phyloP scores from a whole-genome alignment of 2,329 filamentous ascomycete genomes.

The Purpureocillium lavendulum region DNA sequence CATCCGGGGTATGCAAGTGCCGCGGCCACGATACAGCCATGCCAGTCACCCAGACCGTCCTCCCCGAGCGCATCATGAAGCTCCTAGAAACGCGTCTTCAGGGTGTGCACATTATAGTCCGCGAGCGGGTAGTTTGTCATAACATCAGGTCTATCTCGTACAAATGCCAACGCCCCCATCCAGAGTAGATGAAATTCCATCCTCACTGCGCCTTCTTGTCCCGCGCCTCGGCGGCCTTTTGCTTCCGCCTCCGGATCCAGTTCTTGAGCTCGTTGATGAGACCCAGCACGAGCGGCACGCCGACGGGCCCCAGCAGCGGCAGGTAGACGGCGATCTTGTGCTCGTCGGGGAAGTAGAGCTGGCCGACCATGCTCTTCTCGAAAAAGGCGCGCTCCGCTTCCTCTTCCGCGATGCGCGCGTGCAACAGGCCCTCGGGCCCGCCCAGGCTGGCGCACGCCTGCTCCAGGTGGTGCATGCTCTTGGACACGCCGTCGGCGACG shows the following conservation, averaged over 20 bases:
- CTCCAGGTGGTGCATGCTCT: constrained; percentile 69
- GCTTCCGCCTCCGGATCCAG: constrained; percentile 40
- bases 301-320: constrained; percentile 81
- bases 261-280: constrained; percentile 72
- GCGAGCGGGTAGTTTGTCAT: too few relatives aligned
- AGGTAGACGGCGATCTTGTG: constrained; percentile 97
- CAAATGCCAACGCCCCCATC: too few relatives aligned
- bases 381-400: constrained; percentile 95
- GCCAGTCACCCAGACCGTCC: too few relatives aligned
- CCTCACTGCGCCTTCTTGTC: constrained; percentile 26
- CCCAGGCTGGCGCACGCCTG: constrained; percentile 67
- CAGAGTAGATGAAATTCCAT: too few relatives aligned
- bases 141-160: too few relatives aligned
- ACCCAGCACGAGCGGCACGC: constrained; percentile 80
- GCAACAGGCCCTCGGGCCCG: constrained; percentile 58
- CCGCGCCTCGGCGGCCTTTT: constrained; percentile 30
- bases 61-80: too few relatives aligned
- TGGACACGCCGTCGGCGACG: constrained; percentile 78
- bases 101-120: too few relatives aligned
- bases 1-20: too few relatives aligned
- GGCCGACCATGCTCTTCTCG: constrained; percentile 97
- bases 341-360: constrained; percentile 97
- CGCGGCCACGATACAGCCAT: too few relatives aligned
- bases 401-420: constrained; percentile 76
- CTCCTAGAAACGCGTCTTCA: too few relatives aligned